Conservation (phyloP, 805 yeast genomes). For the Torulaspora maleeae region DNA sequence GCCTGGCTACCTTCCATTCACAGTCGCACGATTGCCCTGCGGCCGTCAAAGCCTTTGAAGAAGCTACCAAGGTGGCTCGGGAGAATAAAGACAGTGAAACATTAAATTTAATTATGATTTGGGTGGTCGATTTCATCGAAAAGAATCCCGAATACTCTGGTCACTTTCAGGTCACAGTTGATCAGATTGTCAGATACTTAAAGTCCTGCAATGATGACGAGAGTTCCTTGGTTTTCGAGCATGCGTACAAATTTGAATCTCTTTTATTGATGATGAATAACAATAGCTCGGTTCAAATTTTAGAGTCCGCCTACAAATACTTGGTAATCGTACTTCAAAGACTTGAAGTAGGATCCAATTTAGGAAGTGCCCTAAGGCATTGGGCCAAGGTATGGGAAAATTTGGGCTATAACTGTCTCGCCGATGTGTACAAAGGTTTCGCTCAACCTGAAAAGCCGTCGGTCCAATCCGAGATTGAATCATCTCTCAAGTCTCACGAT, state of each 20-base stretch:
- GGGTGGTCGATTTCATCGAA: conserved; percentile 68
- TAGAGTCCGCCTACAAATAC: conserved; percentile 57
- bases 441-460: not conserved
- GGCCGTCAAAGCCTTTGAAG: conserved; percentile 76
- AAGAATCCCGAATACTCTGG: conserved; percentile 57
- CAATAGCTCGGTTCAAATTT: conserved; percentile 40
- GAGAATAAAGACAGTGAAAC: conserved; percentile 75
- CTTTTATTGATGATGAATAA: conserved; percentile 51
- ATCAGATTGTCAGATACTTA: conserved; percentile 58
- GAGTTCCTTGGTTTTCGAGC: conserved; percentile 39
- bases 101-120: conserved; percentile 63
- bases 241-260: conserved; percentile 64
- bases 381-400: conserved; percentile 19
- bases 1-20: conserved; percentile 67
- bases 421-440: conserved; percentile 16
- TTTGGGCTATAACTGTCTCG: conserved; percentile 19
- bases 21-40: conserved; percentile 60
- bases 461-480: conserved; percentile 12
- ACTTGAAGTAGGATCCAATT: conserved; percentile 22
- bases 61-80: conserved; percentile 82
- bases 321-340: conserved; percentile 51
- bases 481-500: conserved; percentile 6
- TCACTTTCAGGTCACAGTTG: conserved; percentile 52
- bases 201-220: conserved; percentile 32
- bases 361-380: conserved; percentile 17